These are phyloP conservation scores for Boletales sp. DNA, from an alignment of 768 basidiomycete species.

Conservation along the genomic window DNA sequence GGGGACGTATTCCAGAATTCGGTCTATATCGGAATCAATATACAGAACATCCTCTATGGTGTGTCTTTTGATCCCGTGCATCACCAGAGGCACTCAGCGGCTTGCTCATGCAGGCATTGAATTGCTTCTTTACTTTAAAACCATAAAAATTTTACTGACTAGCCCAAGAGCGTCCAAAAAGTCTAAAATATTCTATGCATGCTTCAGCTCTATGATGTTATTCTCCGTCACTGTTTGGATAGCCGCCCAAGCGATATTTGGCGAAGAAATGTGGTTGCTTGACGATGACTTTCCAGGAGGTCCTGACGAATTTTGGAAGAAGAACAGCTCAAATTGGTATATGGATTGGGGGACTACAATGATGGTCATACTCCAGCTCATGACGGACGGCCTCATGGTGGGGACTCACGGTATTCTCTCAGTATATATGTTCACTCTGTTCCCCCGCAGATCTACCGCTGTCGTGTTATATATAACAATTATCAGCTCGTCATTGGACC, in stretches of 20 bases:
- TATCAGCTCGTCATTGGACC: constrained; percentile 11
- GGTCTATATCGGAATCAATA: constrained; percentile 11
- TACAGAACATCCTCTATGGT: constrained; percentile 25
- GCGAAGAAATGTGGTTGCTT: constrained; percentile 35
- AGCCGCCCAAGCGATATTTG: constrained; percentile 16
- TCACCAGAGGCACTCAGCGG: not conserved
- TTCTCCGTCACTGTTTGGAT: constrained; percentile 31
- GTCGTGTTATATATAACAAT: constrained; percentile 32
- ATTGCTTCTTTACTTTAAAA: constrained; percentile 23
- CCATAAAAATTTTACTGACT: constrained; percentile 11
- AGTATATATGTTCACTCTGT: not conserved
- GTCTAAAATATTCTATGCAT: constrained; percentile 17
- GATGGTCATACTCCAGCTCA: constrained; percentile 30
- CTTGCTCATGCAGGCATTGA: constrained; percentile 17
- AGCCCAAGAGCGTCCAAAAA: constrained; percentile 1
- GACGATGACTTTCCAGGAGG: constrained; percentile 33
- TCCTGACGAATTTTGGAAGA: constrained; percentile 26
- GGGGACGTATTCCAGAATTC: constrained; percentile 8
- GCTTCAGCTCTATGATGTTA: constrained; percentile 25
- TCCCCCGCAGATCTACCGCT: constrained; percentile 37
- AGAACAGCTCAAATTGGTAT: constrained; percentile 25
- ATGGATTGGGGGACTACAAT: constrained; percentile 24
- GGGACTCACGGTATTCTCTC: not conserved
- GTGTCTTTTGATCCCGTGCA: not conserved
- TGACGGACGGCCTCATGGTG: constrained; percentile 33